A percentile compares a stretch with the other conserved stretches of the same genome.
These are phyloP conservation scores for Rhododendron williamsianum DNA, from an alignment of 148 eudicot genomes.

Conservation along the genomic window DNA sequence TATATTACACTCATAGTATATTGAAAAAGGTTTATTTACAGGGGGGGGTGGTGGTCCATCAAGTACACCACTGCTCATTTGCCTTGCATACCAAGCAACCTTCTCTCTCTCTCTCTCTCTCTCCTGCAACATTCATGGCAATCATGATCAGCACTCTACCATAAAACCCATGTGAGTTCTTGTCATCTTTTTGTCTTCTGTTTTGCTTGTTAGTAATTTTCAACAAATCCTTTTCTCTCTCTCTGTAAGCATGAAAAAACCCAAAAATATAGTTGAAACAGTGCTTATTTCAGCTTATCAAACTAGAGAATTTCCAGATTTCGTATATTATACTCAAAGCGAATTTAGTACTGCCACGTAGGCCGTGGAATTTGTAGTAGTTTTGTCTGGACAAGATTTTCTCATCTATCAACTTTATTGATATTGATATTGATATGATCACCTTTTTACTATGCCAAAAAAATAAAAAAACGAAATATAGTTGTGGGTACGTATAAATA, in stretches of 20 bases:
- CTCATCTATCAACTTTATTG: background rate
- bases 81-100: constrained; percentile 93
- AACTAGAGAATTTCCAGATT: constrained; percentile 17
- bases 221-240: constrained; percentile 8
- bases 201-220: constrained; percentile 1
- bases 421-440: constrained; percentile 11
- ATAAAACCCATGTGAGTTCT: constrained; percentile 59
- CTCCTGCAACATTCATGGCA: constrained; percentile 46
- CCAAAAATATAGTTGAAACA: background rate
- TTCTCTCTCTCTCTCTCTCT: constrained; percentile 30
- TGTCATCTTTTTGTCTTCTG: constrained; percentile 24
- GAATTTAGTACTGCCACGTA: constrained; percentile 7
- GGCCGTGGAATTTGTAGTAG: background rate
- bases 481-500: too few species aligned
- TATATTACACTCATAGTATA: background rate
- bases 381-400: background rate
- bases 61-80: constrained; percentile 43
- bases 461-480: background rate
- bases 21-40: constrained; percentile 4
- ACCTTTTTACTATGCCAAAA: constrained; percentile 7
- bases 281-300: constrained; percentile 4
- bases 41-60: constrained; percentile 49
- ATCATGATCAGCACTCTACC: constrained; percentile 57
- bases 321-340: constrained; percentile 19
- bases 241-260: background rate